A percentile compares a stretch with the other conserved stretches of the same genome.
Evolutionary conservation across 176 grass and related monocot genomes (phyloP).

Genomic region (Oryza coarctata): DNA sequence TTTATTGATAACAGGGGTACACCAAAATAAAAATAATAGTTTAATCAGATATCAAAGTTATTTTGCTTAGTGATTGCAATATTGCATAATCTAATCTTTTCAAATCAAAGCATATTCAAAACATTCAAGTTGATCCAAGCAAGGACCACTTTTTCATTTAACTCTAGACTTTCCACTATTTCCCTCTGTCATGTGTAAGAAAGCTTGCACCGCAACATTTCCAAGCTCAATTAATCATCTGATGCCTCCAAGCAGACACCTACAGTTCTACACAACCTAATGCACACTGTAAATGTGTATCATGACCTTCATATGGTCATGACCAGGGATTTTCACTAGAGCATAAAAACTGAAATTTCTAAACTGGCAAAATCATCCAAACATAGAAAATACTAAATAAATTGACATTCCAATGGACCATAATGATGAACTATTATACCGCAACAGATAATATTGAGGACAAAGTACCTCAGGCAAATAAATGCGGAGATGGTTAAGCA

Average conservation of each 20-base stretch:
- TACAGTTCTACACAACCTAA: conserved; percentile 11
- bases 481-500: conserved; percentile 95
- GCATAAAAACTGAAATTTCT: conserved; percentile 6
- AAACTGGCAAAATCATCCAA: background rate
- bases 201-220: background rate
- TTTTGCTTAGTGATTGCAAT: conserved; percentile 17
- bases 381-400: conserved; percentile 21
- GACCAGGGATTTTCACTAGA: conserved; percentile 1
- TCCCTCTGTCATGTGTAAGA: conserved; percentile 18
- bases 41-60: background rate
- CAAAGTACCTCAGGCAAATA: conserved; percentile 87
- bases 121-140: conserved; percentile 5
- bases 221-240: background rate
- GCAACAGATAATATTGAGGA: conserved; percentile 20
- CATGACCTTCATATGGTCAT: conserved; percentile 15
- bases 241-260: background rate
- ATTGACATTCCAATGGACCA: conserved; percentile 6
- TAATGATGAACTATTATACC: background rate
- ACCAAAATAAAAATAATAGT: background rate
- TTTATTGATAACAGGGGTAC: background rate
- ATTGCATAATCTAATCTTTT: background rate
- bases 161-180: background rate
- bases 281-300: conserved; percentile 1
- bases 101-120: conserved; percentile 17
- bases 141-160: background rate